Evolutionary conservation across 805 yeast species (phyloP).

Genomic region (Spathaspora passalidarum): DNA sequence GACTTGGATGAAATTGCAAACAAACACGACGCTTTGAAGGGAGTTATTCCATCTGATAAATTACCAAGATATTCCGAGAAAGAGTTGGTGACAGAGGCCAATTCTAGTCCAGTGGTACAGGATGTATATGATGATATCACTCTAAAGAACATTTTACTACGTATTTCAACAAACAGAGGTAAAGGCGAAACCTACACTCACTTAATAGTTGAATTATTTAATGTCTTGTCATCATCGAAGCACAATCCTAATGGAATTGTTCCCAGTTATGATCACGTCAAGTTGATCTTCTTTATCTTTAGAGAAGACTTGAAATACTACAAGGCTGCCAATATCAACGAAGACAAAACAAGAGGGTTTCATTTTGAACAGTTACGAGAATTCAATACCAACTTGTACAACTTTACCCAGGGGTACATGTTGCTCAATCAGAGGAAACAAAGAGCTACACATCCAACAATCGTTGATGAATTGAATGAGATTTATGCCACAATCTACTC

Average conservation of each 20-base stretch:
- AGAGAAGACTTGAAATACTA: slow-evolving; percentile 15
- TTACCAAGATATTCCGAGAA: neutral
- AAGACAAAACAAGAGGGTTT: slow-evolving; percentile 12
- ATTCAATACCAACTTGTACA: slow-evolving; percentile 18
- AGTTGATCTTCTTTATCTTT: slow-evolving; percentile 25
- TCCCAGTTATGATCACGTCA: slow-evolving; percentile 14
- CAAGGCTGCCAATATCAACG: slow-evolving; percentile 12
- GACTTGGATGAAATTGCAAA: neutral
- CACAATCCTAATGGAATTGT: slow-evolving; percentile 18
- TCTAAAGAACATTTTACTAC: slow-evolving; percentile 33
- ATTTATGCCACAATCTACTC: slow-evolving; percentile 22
- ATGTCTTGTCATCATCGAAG: slow-evolving; percentile 16
- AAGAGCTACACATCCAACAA: slow-evolving; percentile 4
- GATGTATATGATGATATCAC: slow-evolving; percentile 23
- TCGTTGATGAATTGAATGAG: slow-evolving; percentile 13
- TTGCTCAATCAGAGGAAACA: slow-evolving; percentile 6
- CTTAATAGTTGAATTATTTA: slow-evolving; percentile 25
- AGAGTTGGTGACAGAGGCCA: neutral
- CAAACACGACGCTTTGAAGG: neutral
- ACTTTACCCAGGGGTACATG: slow-evolving; percentile 22
- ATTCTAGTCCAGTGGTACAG: neutral
- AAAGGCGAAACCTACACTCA: slow-evolving; percentile 17
- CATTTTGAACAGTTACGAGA: slow-evolving; percentile 20
- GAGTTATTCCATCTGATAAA: slow-evolving; percentile 1
- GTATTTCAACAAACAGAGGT: slow-evolving; percentile 22